phyloP scores from a whole-genome alignment of 1,284 basidiomycete species.

The Fomitopsis pinicola region DNA sequence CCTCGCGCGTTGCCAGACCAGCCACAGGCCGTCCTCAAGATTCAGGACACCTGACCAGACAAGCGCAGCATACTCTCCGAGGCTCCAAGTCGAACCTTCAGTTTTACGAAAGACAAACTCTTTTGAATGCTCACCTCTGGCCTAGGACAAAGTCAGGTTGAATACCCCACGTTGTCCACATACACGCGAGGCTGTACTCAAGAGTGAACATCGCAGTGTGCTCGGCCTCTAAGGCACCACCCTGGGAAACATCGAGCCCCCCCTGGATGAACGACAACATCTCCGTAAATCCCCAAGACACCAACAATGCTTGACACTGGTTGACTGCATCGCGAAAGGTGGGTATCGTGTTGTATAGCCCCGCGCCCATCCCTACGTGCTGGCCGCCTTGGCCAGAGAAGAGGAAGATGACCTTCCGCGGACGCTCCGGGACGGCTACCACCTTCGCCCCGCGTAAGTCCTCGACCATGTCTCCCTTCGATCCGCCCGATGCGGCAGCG shows the following conservation, averaged over 20 bases:
- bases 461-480: conserved; percentile 40
- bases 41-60: conserved; percentile 53
- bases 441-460: conserved; percentile 36
- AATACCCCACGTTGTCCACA: conserved; percentile 68
- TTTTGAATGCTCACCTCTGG: conserved; percentile 49
- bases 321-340: conserved; percentile 49
- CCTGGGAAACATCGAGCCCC: too few species aligned
- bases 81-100: conserved; percentile 30
- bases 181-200: conserved; percentile 51
- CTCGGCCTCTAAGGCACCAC: conserved; percentile 34
- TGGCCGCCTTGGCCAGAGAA: conserved; percentile 74
- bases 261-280: conserved; percentile 41
- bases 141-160: conserved; percentile 54
- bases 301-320: conserved; percentile 49
- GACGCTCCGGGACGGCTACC: conserved; percentile 23
- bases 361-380: conserved; percentile 58
- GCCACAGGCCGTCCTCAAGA: conserved; percentile 48
- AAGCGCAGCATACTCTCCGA: conserved; percentile 70
- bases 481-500: conserved; percentile 41
- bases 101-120: neutral
- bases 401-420: conserved; percentile 49
- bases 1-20: conserved; percentile 53
- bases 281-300: conserved; percentile 44
- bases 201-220: conserved; percentile 57
- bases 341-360: conserved; percentile 44